Evolutionary conservation across 2,329 filamentous ascomycete genomes (phyloP), one percentile per base, ranked within the genome.

Genomic region (Colletotrichum sp.): DNA sequence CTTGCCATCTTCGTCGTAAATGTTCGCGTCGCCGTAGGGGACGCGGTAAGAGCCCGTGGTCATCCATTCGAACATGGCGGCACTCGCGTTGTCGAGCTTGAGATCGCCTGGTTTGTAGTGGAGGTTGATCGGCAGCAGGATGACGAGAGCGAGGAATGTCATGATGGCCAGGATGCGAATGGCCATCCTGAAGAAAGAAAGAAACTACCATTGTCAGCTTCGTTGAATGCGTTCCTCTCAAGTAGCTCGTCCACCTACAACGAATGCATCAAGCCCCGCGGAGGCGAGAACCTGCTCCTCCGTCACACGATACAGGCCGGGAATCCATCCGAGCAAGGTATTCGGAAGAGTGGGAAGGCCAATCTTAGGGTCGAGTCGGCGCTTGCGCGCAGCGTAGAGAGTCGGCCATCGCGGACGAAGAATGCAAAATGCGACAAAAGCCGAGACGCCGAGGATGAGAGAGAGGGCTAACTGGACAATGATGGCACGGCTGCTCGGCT

Each of bases 111-210:
- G 66, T 65, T 87, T 84, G 80, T 92, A 98, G 76, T 91, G 91
- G 74, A 91, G 89, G 82, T 99, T 98, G 75, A 99, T 94, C 1
- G 97, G 98, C 78, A 94, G 93, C 79, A 99, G 93, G 6, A 99
- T 91, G 19, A 91, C 89, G 44, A 94, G 88, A 32, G 96, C 94
- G 81, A 99, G 95, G 84, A 98, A 92, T 72, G 97, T 91, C 80
- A 98, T 94, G 68, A 94, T 87, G 19, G 91, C 87, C 67, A 99
- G 93, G 79, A 98, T 94, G 77, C 94, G 95, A 79, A 96, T 95
- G 15, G 96, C 94, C 92, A 99, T 97, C 83, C 96, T 98, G 89
- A 98, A 99, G 86, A 99, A 99, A 19, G 94, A 92, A 16, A 99
- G 89, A 82, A 99, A 98, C 91, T 86, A 30, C 16, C 4, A 29